phyloP scores from a whole-genome alignment of 306 rosid species.

The Hippophae tibetana region DNA sequence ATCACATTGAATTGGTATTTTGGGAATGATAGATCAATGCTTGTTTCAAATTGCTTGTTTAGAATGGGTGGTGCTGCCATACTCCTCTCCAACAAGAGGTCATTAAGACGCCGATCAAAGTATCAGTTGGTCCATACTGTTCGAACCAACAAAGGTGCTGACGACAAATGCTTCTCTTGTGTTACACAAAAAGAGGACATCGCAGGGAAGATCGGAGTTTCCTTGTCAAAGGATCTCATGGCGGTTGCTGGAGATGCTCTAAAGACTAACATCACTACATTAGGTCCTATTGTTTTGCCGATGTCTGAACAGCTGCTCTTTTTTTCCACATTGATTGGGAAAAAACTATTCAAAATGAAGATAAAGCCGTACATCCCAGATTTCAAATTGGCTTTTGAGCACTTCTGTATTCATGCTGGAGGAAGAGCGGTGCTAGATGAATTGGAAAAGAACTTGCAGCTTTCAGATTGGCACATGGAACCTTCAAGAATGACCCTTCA shows the following conservation, averaged over 20 bases:
- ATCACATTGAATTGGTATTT: slow-evolving; percentile 63
- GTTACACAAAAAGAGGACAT: slow-evolving; percentile 46
- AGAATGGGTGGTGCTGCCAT: slow-evolving; percentile 64
- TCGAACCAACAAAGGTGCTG: slow-evolving; percentile 53
- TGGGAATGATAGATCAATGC: slow-evolving; percentile 59
- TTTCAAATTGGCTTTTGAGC: slow-evolving; percentile 57
- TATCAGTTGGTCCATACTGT: slow-evolving; percentile 43
- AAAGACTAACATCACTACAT: slow-evolving; percentile 55
- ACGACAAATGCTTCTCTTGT: slow-evolving; percentile 52
- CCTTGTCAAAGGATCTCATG: slow-evolving; percentile 57
- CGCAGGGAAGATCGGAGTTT: slow-evolving; percentile 36
- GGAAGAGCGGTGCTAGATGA: slow-evolving; percentile 64
- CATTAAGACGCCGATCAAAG: slow-evolving; percentile 31
- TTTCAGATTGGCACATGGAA: slow-evolving; percentile 54
- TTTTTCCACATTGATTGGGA: slow-evolving; percentile 40
- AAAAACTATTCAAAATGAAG: slow-evolving; percentile 40
- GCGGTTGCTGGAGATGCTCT: slow-evolving; percentile 57
- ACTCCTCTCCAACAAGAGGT: slow-evolving; percentile 40
- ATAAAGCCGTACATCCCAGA: slow-evolving; percentile 53
- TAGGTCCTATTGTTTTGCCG: slow-evolving; percentile 56
- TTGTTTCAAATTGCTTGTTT: slow-evolving; percentile 54
- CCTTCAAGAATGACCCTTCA: slow-evolving; percentile 60
- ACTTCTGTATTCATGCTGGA: slow-evolving; percentile 59
- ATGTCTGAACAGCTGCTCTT: slow-evolving; percentile 55
- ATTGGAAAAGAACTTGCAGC: slow-evolving; percentile 48